Evolutionary conservation across 441 rosid genomes (phyloP), one percentile per base, ranked within the genome.

Genomic region (Adansonia rubrostipa): DNA sequence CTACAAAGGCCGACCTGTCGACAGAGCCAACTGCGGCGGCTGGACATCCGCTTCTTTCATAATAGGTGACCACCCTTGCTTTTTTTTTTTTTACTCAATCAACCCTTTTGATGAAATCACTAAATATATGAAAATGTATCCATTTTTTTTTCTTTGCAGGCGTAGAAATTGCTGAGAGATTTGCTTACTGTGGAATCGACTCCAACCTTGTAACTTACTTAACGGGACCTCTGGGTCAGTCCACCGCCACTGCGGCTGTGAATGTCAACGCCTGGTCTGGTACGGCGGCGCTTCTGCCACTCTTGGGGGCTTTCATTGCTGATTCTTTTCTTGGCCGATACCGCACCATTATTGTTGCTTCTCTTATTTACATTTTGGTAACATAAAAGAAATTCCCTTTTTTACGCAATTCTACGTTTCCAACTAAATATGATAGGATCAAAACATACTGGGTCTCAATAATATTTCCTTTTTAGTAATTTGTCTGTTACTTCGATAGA

Each of bases 331-430:
- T 66, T 66, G 51, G 71, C 50, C 24, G 71, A 66, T 66, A 66
- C 51, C 71, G 71, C 71, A 66, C 71, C 51, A 66, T 66, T n/a
- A 9, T 66, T n/a, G 14, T n/a, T 66, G 71, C 71, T 66, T 66
- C 71, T 42, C 48, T 66, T 42, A 17, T 66, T 66, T 66, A 42
- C 51, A 66, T 66, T 42, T 66, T 66, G 71, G 51, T 66, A 66
- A 42, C 50, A 66, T 17, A 42, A 42, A 36, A 6, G 3, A 36
- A 64, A 6, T 64, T 36, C 5, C 1, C 7, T 64, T 64, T 19
- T 64, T 64, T 64, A 14, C 69, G n/a, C 13, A 36, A 6, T 64
- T 64, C 9, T 36, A 33, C 1, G 45, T 36, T 36, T 40, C 47
- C 69, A 14, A 33, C 45, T 40, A 63, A 13, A 28, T 33, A 28